phyloP scores from a whole-genome alignment of 352 stramenopile genomes.

The Phytophthora melonis region DNA sequence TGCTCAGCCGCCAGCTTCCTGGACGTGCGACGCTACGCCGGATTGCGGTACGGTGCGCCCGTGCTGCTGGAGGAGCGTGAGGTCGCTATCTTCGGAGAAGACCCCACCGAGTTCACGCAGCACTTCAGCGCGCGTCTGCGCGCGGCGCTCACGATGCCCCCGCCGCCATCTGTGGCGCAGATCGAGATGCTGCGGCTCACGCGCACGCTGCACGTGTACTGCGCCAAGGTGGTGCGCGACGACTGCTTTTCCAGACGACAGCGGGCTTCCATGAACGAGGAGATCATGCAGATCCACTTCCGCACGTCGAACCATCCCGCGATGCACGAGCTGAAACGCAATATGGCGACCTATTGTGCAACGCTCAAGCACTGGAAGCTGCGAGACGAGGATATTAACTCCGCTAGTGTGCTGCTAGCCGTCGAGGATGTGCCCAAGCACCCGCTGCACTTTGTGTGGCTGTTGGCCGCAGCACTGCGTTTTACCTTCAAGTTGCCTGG shows the following conservation, averaged over 20 bases:
- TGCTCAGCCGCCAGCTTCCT: slow-evolving; percentile 60
- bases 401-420: slow-evolving; percentile 49
- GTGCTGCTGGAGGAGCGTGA: slow-evolving; percentile 71
- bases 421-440: slow-evolving; percentile 54
- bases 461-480: slow-evolving; percentile 50
- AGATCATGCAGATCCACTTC: slow-evolving; percentile 83
- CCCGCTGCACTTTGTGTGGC: slow-evolving; percentile 55
- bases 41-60: slow-evolving; percentile 68
- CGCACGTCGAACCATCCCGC: slow-evolving; percentile 74
- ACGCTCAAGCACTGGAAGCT: slow-evolving; percentile 72
- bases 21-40: slow-evolving; percentile 58
- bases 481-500: slow-evolving; percentile 53
- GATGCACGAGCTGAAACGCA: slow-evolving; percentile 74
- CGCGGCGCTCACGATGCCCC: slow-evolving; percentile 68
- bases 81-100: slow-evolving; percentile 64
- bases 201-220: slow-evolving; percentile 78
- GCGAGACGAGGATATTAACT: slow-evolving; percentile 78
- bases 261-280: slow-evolving; percentile 83
- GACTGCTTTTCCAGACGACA: slow-evolving; percentile 78
- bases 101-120: slow-evolving; percentile 72
- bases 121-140: slow-evolving; percentile 65
- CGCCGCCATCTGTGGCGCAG: slow-evolving; percentile 61
- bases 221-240: slow-evolving; percentile 68
- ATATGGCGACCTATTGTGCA: slow-evolving; percentile 69
- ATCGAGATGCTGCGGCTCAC: slow-evolving; percentile 75